Evolutionary conservation across 345 rosid genomes (phyloP), one percentile per base, ranked within the genome.

Genomic region (Syzygium aqueum): DNA sequence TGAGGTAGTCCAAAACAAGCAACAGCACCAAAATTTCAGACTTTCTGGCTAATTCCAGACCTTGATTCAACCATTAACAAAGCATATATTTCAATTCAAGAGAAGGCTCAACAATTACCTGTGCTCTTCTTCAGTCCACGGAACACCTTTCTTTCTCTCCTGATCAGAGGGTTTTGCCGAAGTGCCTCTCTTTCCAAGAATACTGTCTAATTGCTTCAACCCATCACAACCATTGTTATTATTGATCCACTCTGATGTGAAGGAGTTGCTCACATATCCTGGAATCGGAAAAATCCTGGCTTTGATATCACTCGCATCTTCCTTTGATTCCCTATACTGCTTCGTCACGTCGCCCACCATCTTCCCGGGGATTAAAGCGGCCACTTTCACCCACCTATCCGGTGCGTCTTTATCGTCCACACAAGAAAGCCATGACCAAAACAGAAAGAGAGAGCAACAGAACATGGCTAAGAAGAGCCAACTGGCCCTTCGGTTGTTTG

Each of bases 101-200:
- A 21, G 27, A 25, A 85, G 56, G 84, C 19, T 87, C 49, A 73
- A 19, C 27, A 73, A 88, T 90, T 90, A 96, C 99, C 98, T 98
- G 92, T 98, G 99, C 89, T 98, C 99, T 88, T 96, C 99, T 89
- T 97, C 99, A 3, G 99, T 97, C 99, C 99, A 97, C 4, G 99
- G 99, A 43, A 98, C 96, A 28, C 99, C 99, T 93, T 96, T 98
- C 95, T 98, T 98, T 91, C 99, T 92, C 86, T 98, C 99, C 80
- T 93, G 98, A 86, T 98, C 98, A 7, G 95, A 93, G 85, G 96
- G 89, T 54, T 97, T 89, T 12, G 92, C 87, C 2, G 91, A 91
- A 1, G 94, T 84, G 87, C 95, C 95, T 89, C 98, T 93, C 89
- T 94, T 98, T 25, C 94, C 97, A 86, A 95, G 94, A 28, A 92